Conservation (phyloP, 164 flowering plant species). For the Brasenia schreberi region DNA sequence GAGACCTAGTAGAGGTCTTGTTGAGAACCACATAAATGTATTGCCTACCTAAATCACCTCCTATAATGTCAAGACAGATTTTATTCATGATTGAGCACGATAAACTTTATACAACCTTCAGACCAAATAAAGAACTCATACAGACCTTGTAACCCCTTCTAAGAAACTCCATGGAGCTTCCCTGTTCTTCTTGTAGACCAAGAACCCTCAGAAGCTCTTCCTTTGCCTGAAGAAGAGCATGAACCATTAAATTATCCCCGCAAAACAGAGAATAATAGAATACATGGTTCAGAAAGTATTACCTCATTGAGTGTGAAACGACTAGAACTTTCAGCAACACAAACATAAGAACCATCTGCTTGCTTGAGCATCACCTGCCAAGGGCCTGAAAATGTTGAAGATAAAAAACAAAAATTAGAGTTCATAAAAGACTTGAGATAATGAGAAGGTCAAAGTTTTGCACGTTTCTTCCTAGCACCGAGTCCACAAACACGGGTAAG, state of each 20-base stretch:
- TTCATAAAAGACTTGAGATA: not conserved
- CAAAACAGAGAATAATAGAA: not conserved
- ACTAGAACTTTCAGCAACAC: constrained; percentile 80
- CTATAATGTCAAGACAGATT: too few relatives aligned
- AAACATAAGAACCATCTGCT: constrained; percentile 78
- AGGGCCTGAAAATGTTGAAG: constrained; percentile 53
- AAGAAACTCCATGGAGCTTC: constrained; percentile 86
- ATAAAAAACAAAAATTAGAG: not conserved
- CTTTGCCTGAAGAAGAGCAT: constrained; percentile 46
- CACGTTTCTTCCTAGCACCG: not conserved
- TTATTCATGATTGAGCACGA: too few relatives aligned
- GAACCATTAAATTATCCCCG: not conserved
- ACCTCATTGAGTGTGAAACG: constrained; percentile 94
- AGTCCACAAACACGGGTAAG: not conserved
- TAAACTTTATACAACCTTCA: not conserved
- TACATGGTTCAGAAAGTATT: constrained; percentile 7
- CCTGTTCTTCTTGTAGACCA: constrained; percentile 90
- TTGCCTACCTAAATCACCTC: too few relatives aligned
- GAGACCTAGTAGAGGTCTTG: too few relatives aligned
- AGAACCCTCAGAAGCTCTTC: constrained; percentile 91
- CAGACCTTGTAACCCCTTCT: constrained; percentile 91
- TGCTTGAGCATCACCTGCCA: constrained; percentile 99
- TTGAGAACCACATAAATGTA: too few relatives aligned
- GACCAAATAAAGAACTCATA: not conserved
- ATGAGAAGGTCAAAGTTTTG: not conserved